These are phyloP conservation scores for Cinnamomum chago DNA, from an alignment of 164 flowering plant species.

Conservation along the genomic window DNA sequence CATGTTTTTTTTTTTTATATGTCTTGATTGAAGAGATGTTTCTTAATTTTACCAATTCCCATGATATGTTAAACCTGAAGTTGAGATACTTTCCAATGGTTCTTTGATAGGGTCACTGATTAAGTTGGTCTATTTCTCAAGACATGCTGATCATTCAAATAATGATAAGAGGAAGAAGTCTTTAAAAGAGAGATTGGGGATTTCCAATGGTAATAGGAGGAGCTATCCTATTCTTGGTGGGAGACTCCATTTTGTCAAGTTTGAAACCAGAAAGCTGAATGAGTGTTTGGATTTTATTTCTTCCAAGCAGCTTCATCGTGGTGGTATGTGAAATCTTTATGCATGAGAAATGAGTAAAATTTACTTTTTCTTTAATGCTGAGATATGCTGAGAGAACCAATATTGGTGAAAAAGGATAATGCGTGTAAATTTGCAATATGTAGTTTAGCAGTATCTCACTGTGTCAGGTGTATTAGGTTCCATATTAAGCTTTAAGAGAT, in stretches of 20 bases:
- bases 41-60: no score
- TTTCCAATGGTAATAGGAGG: conserved; percentile 68
- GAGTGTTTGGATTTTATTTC: conserved; percentile 87
- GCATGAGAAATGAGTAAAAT: not conserved
- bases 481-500: no score
- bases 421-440: no score
- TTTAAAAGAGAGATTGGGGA: conserved; percentile 56
- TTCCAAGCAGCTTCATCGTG: conserved; percentile 90
- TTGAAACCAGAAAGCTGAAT: conserved; percentile 86
- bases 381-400: no score
- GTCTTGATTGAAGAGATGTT: no score
- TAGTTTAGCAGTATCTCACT: not conserved
- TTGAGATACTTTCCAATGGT: not conserved
- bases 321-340: conserved; percentile 39
- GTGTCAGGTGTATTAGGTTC: no score
- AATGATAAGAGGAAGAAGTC: conserved; percentile 65
- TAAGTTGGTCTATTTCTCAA: conserved; percentile 92
- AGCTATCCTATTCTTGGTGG: conserved; percentile 97
- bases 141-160: conserved; percentile 61
- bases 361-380: not conserved
- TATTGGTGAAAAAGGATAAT: no score
- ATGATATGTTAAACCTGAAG: not conserved
- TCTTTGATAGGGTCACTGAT: conserved; percentile 74
- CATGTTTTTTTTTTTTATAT: not conserved
- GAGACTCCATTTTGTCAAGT: conserved; percentile 95